phyloP scores from a whole-genome alignment of 441 rosid species.

The Populus hybrid region DNA sequence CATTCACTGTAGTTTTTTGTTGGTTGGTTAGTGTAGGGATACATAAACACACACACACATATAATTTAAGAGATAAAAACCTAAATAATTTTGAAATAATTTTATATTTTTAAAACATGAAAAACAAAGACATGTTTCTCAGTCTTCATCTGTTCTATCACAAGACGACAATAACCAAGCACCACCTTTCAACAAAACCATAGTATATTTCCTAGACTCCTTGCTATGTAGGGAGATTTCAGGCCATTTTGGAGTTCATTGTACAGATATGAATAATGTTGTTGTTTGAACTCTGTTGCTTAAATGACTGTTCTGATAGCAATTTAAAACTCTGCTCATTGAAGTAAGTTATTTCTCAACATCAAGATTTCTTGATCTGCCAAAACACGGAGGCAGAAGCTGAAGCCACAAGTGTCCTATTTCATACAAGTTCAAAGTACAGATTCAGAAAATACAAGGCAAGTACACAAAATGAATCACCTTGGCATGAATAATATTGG shows the following conservation, averaged over 20 bases:
- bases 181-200: neutral
- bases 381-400: neutral
- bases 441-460: neutral
- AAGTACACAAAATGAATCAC: constrained; percentile 20
- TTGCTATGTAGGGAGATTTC: neutral
- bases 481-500: constrained; percentile 10
- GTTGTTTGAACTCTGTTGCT: neutral
- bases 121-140: too few species aligned
- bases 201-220: neutral
- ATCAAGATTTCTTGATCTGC: neutral
- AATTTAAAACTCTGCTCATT: neutral
- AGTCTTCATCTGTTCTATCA: too few species aligned
- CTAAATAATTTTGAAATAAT: too few species aligned
- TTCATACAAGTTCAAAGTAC: neutral
- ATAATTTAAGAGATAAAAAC: too few species aligned
- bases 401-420: neutral
- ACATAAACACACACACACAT: too few species aligned
- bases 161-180: too few species aligned
- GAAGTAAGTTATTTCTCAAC: neutral
- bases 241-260: neutral
- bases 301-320: neutral
- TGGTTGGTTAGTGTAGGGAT: too few species aligned
- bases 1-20: too few species aligned
- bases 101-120: too few species aligned
- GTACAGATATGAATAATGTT: neutral